Evolutionary conservation across 352 stramenopile species (phyloP), one percentile per base, ranked within the genome.

Genomic region (Globisporangium parvum): DNA sequence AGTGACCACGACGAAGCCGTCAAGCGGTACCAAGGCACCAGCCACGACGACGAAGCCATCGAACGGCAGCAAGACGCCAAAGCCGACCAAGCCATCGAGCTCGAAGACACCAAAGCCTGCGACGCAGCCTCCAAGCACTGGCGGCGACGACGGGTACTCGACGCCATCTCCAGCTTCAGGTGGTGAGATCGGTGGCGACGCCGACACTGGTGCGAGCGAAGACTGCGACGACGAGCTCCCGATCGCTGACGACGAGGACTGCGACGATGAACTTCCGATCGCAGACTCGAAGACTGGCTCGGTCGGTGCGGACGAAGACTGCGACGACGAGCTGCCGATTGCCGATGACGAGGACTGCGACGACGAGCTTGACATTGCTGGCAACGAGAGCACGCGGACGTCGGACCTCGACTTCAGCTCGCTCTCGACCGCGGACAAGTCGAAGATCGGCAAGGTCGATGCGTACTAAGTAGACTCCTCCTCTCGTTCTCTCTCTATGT

Each of bases 351-450:
- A 44, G n/a, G 33, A 58, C 58, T n/a, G 49, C 49, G 37, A 68
- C 18, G 65, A 54, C 1, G 69, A 65, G 10, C 53, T 72, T 6
- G 63, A 74, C n/a, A 57, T 70, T 26, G 63, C 59, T 12, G 59
- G 59, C 46, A 52, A 41, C 15, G 52, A 60, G 26, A 65, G 62
- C 42, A 51, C 62, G 23, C 63, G 62, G 4, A 69, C 58, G 23
- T 67, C 68, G 46, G 59, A 60, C 59, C 66, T 77, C 40, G 55
- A 60, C 50, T 80, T 80, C 48, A 53, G 42, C 40, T 65, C 52
- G 37, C 33, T 77, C 47, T 33, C 54, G 46, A 41, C 46, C 6
- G 40, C 69, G 10, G 67, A 60, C 15, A 31, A 48, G 6, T 57
- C 47, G 3, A 61, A 41, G 5, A 40, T 57, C 31, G 60, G 61